These are phyloP conservation scores for Leishmania mexicana DNA, from an alignment of 208 protist genomes.

Conservation along the genomic window DNA sequence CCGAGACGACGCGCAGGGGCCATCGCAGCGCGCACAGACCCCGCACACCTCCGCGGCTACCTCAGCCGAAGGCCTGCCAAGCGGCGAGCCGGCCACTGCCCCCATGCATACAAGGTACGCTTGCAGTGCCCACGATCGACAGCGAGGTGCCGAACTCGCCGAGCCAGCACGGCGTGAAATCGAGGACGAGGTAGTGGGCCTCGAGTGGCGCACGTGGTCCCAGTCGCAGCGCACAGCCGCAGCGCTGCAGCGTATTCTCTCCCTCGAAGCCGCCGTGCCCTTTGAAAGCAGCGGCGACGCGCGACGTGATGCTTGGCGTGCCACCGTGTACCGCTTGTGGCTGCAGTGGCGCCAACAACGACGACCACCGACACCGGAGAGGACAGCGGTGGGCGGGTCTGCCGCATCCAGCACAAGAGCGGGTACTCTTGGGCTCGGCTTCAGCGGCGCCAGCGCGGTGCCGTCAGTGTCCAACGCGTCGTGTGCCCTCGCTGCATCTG, in stretches of 20 bases:
- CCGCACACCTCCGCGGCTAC: not conserved
- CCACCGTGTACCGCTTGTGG: conserved; percentile 40
- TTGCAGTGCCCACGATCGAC: not conserved
- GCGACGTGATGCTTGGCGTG: conserved; percentile 28
- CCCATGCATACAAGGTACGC: not conserved
- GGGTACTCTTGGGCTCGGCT: not conserved
- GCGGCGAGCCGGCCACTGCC: not conserved
- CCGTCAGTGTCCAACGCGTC: not conserved
- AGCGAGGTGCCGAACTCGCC: not conserved
- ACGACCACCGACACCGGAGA: not conserved
- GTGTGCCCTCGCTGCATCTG: not conserved
- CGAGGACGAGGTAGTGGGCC: conserved; percentile 57
- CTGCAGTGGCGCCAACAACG: conserved; percentile 36
- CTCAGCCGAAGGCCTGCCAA: not conserved
- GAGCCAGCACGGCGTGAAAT: conserved; percentile 27
- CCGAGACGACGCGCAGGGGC: not conserved
- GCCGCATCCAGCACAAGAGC: not conserved
- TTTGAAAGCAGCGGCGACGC: conserved; percentile 33
- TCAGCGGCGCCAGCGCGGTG: not conserved
- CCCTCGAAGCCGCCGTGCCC: conserved; percentile 73
- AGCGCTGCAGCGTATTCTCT: conserved; percentile 71
- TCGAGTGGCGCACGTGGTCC: conserved; percentile 77
- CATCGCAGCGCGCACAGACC: not conserved
- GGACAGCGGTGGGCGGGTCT: not conserved
- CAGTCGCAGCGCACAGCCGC: conserved; percentile 67